phyloP scores from a whole-genome alignment of 306 rosid genomes.

The Oemleria cerasiformis region DNA sequence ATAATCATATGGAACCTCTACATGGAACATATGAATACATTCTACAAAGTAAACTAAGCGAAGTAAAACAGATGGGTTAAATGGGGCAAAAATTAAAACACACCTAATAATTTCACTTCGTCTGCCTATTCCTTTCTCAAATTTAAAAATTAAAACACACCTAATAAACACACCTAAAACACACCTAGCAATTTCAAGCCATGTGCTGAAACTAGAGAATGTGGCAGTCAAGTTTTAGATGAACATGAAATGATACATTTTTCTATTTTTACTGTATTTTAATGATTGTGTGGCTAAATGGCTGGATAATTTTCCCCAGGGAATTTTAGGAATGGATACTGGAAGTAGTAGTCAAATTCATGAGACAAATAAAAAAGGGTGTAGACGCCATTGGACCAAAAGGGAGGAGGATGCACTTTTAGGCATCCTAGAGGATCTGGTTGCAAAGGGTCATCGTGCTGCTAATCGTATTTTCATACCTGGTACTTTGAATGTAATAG shows the following conservation, averaged over 20 bases:
- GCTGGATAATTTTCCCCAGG: constrained; percentile 1
- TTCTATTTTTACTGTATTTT: background rate
- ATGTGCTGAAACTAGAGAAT: background rate
- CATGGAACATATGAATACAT: background rate
- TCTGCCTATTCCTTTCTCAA: background rate
- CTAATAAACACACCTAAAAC: no score
- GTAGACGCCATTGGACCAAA: constrained; percentile 4
- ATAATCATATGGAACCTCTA: background rate
- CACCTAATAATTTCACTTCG: background rate
- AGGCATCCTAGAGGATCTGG: background rate
- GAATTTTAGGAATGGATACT: background rate
- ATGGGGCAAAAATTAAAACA: background rate
- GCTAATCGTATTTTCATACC: constrained; percentile 8
- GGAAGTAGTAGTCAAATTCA: background rate
- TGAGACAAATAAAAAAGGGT: constrained; percentile 1
- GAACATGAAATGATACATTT: background rate
- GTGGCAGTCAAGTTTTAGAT: background rate
- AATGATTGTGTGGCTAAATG: background rate
- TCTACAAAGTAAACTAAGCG: background rate
- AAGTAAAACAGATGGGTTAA: background rate
- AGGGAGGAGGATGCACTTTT: constrained; percentile 14
- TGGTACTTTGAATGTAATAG: constrained; percentile 1
- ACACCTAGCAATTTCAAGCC: background rate
- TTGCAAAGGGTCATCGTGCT: background rate
- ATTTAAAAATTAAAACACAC: no score